These are phyloP conservation scores for Teunomyces kruisii DNA, from an alignment of 805 yeast species.

Conservation along the genomic window DNA sequence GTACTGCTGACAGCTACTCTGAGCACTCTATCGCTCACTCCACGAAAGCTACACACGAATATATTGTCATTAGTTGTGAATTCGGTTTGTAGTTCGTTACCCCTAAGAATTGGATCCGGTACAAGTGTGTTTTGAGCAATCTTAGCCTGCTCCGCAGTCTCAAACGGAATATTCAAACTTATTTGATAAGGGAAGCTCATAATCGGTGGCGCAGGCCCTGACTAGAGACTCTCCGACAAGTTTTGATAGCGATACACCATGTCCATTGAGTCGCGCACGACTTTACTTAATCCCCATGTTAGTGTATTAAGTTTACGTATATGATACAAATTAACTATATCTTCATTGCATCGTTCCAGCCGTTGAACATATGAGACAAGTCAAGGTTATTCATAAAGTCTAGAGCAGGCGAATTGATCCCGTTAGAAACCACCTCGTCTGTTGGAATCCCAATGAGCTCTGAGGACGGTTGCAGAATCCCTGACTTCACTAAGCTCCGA, in stretches of 20 bases:
- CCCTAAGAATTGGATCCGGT: constrained; percentile 82
- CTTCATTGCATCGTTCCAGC: constrained; percentile 15
- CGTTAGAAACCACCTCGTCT: neutral
- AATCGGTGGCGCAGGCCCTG: neutral
- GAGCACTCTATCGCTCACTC: constrained; percentile 69
- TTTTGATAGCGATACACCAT: no score
- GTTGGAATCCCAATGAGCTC: neutral
- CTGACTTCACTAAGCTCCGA: neutral
- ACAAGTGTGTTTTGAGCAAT: constrained; percentile 60
- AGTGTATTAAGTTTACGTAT: no score
- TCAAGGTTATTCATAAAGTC: constrained; percentile 19
- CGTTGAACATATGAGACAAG: constrained; percentile 17
- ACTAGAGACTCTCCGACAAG: no score
- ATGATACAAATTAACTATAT: neutral
- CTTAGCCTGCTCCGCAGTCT: constrained; percentile 53
- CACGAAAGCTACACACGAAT: constrained; percentile 52
- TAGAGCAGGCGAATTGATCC: constrained; percentile 13
- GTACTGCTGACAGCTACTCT: constrained; percentile 84
- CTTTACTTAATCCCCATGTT: no score
- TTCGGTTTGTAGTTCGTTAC: constrained; percentile 56
- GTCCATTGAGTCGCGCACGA: no score
- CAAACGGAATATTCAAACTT: constrained; percentile 63
- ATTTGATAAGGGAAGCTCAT: constrained; percentile 14
- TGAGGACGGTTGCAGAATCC: neutral
- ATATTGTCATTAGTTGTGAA: constrained; percentile 36